Conservation (phyloP, 176 grass and related monocot genomes). For the Sorghum bicolor region Sorghum_bicolor_NCBIv3 NC_012878.2:55035001-55035500, state of each 20-base stretch:
- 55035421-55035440: constrained; percentile 72
- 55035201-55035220: constrained; percentile 85
- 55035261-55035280: constrained; percentile 36
- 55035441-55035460: constrained; percentile 57
- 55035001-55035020: constrained; percentile 84
- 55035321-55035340: constrained; percentile 69
- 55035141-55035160: constrained; percentile 94
- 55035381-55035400: constrained; percentile 50
- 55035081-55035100: constrained; percentile 8
- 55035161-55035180: constrained; percentile 38
- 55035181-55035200: constrained; percentile 42
- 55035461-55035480: constrained; percentile 40
- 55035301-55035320: constrained; percentile 56
- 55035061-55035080: constrained; percentile 42
- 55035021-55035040: constrained; percentile 66
- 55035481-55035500: constrained; percentile 78
- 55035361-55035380: constrained; percentile 34
- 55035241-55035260: constrained; percentile 36
- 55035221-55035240: constrained; percentile 77
- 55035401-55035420: constrained; percentile 82
- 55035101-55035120: constrained; percentile 5
- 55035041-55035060: constrained; percentile 73
- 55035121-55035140: constrained; percentile 29
- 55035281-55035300: constrained; percentile 42
- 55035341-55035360: constrained; percentile 53